Percentiles rank a stretch among this genome's conserved stretches.
Evolutionary conservation across 2,329 filamentous ascomycete genomes (phyloP).

Genomic region (Lasiodiplodia sp.): DNA sequence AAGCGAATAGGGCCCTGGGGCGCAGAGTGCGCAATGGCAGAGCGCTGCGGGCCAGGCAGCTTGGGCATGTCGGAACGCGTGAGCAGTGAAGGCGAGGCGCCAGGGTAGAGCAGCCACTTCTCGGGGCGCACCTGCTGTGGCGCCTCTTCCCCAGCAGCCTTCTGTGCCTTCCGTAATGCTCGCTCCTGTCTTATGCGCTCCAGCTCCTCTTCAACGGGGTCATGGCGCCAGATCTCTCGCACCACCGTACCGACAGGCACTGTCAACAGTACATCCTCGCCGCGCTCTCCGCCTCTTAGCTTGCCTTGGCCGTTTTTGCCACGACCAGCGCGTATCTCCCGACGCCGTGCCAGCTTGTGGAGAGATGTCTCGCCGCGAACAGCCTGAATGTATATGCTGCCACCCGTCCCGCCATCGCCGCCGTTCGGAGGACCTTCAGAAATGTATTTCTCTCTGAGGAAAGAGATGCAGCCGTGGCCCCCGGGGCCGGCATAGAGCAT

Average conservation of each 20-base stretch:
- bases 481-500: conserved; percentile 80
- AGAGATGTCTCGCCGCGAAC: conserved; percentile 89
- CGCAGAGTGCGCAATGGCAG: conserved; percentile 69
- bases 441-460: conserved; percentile 88
- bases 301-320: conserved; percentile 83
- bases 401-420: conserved; percentile 90
- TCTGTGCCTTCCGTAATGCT: conserved; percentile 41
- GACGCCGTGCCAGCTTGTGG: conserved; percentile 84
- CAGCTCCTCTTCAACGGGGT: conserved; percentile 75
- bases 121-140: conserved; percentile 56
- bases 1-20: conserved; percentile 73
- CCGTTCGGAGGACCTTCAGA: conserved; percentile 91
- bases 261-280: conserved; percentile 85
- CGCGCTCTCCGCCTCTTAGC: conserved; percentile 75
- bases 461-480: conserved; percentile 93
- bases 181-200: conserved; percentile 32
- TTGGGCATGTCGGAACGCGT: conserved; percentile 65
- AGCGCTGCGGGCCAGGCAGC: conserved; percentile 63
- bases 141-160: conserved; percentile 47
- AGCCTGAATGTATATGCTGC: conserved; percentile 93
- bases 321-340: conserved; percentile 75
- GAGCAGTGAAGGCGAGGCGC: conserved; percentile 75
- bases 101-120: conserved; percentile 89
- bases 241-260: conserved; percentile 94
- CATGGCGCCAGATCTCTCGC: conserved; percentile 78